Conservation (phyloP, 495 filamentous ascomycete genomes). For the Cairneyella variabilis region DNA sequence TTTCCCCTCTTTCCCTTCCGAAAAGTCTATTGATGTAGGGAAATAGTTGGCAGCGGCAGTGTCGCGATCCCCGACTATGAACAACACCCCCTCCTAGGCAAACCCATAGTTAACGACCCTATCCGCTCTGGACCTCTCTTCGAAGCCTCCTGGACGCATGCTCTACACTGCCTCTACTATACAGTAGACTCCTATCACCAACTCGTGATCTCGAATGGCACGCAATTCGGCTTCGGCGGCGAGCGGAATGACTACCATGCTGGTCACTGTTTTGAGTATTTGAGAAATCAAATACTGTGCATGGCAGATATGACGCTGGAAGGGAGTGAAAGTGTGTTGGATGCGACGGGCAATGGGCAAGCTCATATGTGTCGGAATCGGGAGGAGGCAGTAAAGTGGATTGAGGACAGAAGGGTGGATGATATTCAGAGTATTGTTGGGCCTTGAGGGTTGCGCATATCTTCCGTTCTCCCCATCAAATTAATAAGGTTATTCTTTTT, state of each 20-base stretch:
- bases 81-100: conserved; percentile 27
- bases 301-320: conserved; percentile 32
- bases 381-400: conserved; percentile 29
- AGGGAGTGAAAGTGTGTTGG: conserved; percentile 20
- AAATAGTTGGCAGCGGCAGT: conserved; percentile 27
- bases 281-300: conserved; percentile 29
- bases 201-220: conserved; percentile 23
- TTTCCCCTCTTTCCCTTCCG: neutral
- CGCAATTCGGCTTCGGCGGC: conserved; percentile 21
- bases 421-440: conserved; percentile 31
- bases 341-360: conserved; percentile 26
- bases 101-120: conserved; percentile 29
- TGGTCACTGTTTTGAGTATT: conserved; percentile 31
- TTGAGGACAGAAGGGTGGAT: conserved; percentile 31
- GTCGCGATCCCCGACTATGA: conserved; percentile 27
- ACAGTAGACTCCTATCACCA: conserved; percentile 30
- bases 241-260: conserved; percentile 29
- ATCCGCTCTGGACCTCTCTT: conserved; percentile 28
- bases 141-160: conserved; percentile 32
- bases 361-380: conserved; percentile 31
- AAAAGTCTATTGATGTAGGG: neutral
- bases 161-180: conserved; percentile 32
- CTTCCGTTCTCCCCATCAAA: too few relatives aligned
- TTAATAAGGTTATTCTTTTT: too few relatives aligned
- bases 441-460: conserved; percentile 15